Percentiles rank a stretch among this genome's conserved stretches.
Conservation (phyloP, 495 filamentous ascomycete genomes). For the Rhypophila decipiens region DNA sequence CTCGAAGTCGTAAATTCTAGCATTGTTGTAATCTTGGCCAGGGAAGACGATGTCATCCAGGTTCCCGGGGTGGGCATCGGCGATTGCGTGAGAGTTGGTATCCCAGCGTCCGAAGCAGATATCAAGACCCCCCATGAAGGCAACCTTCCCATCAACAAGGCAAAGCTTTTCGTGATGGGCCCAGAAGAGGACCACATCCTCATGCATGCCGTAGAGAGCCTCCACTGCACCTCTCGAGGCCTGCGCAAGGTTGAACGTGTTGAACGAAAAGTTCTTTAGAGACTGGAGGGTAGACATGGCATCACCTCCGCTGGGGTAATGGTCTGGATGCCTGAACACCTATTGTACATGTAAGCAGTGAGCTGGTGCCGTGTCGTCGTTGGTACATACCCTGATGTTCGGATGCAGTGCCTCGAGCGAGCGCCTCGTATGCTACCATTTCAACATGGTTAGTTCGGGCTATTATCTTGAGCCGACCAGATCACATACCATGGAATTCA, state of each 20-base stretch:
- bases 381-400: no score
- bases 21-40: conserved; percentile 95
- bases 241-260: conserved; percentile 44
- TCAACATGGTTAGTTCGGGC: neutral
- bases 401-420: conserved; percentile 69
- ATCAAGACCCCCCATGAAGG: conserved; percentile 87
- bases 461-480: neutral
- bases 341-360: no score
- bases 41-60: conserved; percentile 71
- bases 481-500: conserved; percentile 52
- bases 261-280: conserved; percentile 39
- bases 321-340: conserved; percentile 90
- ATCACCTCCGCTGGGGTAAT: conserved; percentile 64
- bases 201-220: conserved; percentile 69
- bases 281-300: conserved; percentile 30
- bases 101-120: conserved; percentile 60
- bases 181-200: conserved; percentile 85
- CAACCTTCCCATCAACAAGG: conserved; percentile 68
- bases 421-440: conserved; percentile 69
- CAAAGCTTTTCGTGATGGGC: conserved; percentile 95
- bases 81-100: conserved; percentile 67
- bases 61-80: conserved; percentile 78
- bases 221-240: conserved; percentile 63
- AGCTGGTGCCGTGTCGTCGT: no score
- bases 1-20: conserved; percentile 77